phyloP scores from a whole-genome alignment of 768 basidiomycete genomes.

The Macrolepiota fuliginosa region DNA sequence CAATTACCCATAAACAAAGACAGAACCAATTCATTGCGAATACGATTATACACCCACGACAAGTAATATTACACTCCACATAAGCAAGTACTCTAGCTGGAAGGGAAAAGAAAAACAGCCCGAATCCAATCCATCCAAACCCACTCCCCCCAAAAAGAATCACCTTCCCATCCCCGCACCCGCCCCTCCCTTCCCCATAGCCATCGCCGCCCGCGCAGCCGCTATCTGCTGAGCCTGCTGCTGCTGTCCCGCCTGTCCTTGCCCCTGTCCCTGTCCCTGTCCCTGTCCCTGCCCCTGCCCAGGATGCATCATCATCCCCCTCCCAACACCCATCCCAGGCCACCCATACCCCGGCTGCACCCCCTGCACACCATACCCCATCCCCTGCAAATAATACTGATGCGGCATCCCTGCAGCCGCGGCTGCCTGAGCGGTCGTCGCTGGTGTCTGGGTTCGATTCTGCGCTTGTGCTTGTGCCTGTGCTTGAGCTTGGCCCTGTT shows the following conservation, averaged over 20 bases:
- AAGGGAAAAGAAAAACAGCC: no score
- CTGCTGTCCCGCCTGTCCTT: slow-evolving; percentile 2
- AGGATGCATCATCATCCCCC: background rate
- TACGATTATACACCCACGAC: no score
- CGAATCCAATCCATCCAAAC: background rate
- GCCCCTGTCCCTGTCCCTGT: slow-evolving; percentile 3
- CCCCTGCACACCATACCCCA: background rate
- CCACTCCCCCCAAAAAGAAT: background rate
- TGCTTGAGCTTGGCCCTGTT: background rate
- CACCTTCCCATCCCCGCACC: background rate
- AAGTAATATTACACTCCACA: no score
- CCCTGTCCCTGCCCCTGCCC: background rate
- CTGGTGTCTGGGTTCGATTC: background rate
- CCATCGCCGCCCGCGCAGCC: background rate
- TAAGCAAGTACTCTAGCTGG: no score
- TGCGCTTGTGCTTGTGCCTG: no score
- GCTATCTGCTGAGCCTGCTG: background rate
- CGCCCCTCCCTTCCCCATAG: background rate
- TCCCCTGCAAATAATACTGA: background rate
- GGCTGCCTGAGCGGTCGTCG: background rate
- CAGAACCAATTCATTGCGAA: no score
- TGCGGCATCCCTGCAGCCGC: background rate
- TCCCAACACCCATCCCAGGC: background rate
- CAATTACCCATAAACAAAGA: no score
- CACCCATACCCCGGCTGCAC: background rate